These are phyloP conservation scores for Fomitopsis pinicola DNA, from an alignment of 1,284 basidiomycete genomes.

Conservation along the genomic window DNA sequence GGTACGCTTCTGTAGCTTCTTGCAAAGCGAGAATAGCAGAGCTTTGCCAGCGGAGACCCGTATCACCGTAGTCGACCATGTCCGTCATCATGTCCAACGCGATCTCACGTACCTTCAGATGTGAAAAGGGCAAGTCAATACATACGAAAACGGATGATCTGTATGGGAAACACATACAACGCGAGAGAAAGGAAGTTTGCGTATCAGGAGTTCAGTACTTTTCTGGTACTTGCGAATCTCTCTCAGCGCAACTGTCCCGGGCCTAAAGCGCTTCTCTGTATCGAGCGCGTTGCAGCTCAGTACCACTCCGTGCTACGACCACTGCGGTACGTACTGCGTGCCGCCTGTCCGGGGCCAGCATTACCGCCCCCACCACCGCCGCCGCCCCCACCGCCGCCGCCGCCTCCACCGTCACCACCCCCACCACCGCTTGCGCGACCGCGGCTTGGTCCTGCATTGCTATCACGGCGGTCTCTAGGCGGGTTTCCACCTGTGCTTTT, in stretches of 20 bases:
- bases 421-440: slow-evolving; percentile 12
- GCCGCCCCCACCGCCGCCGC: not conserved
- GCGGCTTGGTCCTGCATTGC: not conserved
- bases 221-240: slow-evolving; percentile 96
- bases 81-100: slow-evolving; percentile 83
- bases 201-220: slow-evolving; percentile 82
- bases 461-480: slow-evolving; percentile 27
- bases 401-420: slow-evolving; percentile 10
- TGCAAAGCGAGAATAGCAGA: slow-evolving; percentile 89
- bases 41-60: slow-evolving; percentile 85
- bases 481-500: slow-evolving; percentile 68
- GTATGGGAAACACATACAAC: slow-evolving; percentile 53
- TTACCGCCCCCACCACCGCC: slow-evolving; percentile 6
- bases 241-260: slow-evolving; percentile 84
- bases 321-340: slow-evolving; percentile 14
- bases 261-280: slow-evolving; percentile 64
- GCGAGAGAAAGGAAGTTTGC: slow-evolving; percentile 88
- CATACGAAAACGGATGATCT: too few species aligned
- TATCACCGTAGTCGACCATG: slow-evolving; percentile 52
- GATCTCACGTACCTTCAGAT: slow-evolving; percentile 82
- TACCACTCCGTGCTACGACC: not conserved
- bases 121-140: not conserved
- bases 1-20: slow-evolving; percentile 91
- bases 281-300: not conserved
- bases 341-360: slow-evolving; percentile 8